These are phyloP conservation scores for Leersia perrieri DNA, from an alignment of 176 grass and related monocot genomes.

Conservation along the genomic window DNA sequence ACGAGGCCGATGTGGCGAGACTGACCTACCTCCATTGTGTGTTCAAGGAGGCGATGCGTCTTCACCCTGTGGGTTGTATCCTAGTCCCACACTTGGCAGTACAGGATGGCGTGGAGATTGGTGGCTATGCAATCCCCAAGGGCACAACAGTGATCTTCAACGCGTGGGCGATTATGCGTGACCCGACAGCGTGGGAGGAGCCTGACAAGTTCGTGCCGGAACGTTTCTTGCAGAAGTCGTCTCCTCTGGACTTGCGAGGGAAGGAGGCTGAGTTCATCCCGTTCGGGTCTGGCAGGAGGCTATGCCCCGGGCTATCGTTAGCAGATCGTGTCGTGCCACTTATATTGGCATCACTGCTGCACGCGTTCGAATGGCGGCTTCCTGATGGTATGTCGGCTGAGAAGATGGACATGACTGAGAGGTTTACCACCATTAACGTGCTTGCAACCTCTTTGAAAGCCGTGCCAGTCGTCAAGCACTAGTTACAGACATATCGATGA, in stretches of 20 bases:
- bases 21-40: slow-evolving; percentile 32
- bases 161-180: slow-evolving; percentile 37
- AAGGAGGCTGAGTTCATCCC: slow-evolving; percentile 30
- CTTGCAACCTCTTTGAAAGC: slow-evolving; percentile 6
- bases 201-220: slow-evolving; percentile 33
- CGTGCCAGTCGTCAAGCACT: not conserved
- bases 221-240: slow-evolving; percentile 9
- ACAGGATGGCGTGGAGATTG: slow-evolving; percentile 23
- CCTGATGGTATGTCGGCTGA: slow-evolving; percentile 23
- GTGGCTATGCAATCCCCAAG: slow-evolving; percentile 29
- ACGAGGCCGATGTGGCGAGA: not conserved
- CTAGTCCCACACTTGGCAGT: not conserved
- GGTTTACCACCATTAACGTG: not conserved
- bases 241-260: not conserved
- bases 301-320: slow-evolving; percentile 38
- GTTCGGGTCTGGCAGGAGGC: slow-evolving; percentile 32
- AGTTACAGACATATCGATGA: too few relatives aligned
- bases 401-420: slow-evolving; percentile 18
- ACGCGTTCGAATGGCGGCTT: slow-evolving; percentile 34
- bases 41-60: slow-evolving; percentile 29
- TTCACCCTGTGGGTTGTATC: slow-evolving; percentile 20
- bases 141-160: slow-evolving; percentile 31
- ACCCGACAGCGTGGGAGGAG: slow-evolving; percentile 26
- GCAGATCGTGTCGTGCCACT: slow-evolving; percentile 22
- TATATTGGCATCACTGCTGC: slow-evolving; percentile 22